These are phyloP conservation scores for Calonectria leucothoes DNA, from an alignment of 2,329 filamentous ascomycete genomes.

Conservation along the genomic window DNA sequence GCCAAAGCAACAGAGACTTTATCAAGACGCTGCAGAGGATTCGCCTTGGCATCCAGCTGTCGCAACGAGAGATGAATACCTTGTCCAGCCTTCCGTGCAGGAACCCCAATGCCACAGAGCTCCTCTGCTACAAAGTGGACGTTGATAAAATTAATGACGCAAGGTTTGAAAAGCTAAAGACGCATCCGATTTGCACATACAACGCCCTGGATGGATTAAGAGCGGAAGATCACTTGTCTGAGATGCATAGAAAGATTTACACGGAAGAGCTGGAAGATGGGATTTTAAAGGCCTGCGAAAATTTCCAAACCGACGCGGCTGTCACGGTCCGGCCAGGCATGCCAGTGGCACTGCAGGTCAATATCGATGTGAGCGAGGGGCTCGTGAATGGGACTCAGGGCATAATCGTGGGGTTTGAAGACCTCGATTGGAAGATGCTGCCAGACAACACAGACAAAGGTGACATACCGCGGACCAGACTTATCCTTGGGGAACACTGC, in stretches of 20 bases:
- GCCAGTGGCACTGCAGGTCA: slow-evolving; percentile 39
- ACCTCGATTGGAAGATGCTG: neutral
- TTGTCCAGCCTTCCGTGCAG: slow-evolving; percentile 59
- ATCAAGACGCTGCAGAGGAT: slow-evolving; percentile 67
- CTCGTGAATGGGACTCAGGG: slow-evolving; percentile 43
- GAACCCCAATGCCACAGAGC: slow-evolving; percentile 39
- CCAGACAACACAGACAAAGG: neutral
- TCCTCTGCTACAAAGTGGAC: slow-evolving; percentile 26
- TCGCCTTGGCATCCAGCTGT: slow-evolving; percentile 57
- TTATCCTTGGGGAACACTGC: slow-evolving; percentile 13
- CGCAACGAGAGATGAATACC: slow-evolving; percentile 49
- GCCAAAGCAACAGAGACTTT: slow-evolving; percentile 66
- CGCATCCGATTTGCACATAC: neutral
- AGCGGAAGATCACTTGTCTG: neutral
- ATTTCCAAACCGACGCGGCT: slow-evolving; percentile 21
- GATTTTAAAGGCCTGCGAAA: slow-evolving; percentile 12
- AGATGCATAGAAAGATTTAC: neutral
- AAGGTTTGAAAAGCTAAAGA: slow-evolving; percentile 23
- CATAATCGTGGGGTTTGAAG: slow-evolving; percentile 34
- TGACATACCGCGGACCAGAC: neutral
- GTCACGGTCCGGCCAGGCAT: slow-evolving; percentile 30
- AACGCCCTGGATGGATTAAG: slow-evolving; percentile 25
- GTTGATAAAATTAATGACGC: slow-evolving; percentile 14
- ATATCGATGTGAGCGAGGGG: slow-evolving; percentile 23
- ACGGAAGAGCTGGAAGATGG: neutral